Percentiles rank a stretch among this genome's conserved stretches.
These are phyloP conservation scores for Ustilago cynodontis DNA, from an alignment of 1,284 basidiomycete species.

Conservation along the genomic window DNA sequence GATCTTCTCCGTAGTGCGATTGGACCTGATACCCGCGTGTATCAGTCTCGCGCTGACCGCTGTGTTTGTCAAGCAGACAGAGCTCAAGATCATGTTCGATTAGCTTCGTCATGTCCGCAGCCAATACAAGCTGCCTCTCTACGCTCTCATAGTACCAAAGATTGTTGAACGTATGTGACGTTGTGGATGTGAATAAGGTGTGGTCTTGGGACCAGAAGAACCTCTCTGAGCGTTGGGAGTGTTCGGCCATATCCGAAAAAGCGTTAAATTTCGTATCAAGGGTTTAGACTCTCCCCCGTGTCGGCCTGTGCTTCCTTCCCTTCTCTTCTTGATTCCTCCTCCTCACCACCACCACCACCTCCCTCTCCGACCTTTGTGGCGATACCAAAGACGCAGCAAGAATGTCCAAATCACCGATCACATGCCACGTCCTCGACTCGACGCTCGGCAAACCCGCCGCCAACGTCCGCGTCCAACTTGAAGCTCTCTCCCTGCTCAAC, in stretches of 20 bases:
- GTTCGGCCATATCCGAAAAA: slow-evolving; percentile 35
- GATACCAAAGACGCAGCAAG: neutral
- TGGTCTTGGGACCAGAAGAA: too few relatives aligned
- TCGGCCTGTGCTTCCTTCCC: slow-evolving; percentile 22
- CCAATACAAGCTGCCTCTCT: too few relatives aligned
- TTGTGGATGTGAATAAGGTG: neutral
- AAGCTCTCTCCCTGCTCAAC: slow-evolving; percentile 31
- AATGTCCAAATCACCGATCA: slow-evolving; percentile 76
- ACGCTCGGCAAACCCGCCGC: slow-evolving; percentile 83
- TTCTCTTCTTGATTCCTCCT: neutral
- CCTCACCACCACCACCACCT: slow-evolving; percentile 7
- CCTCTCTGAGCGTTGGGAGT: neutral
- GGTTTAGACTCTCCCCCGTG: slow-evolving; percentile 22
- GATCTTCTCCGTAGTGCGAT: slow-evolving; percentile 68
- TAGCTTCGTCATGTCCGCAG: slow-evolving; percentile 11
- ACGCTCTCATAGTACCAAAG: too few relatives aligned
- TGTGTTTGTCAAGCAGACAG: slow-evolving; percentile 38
- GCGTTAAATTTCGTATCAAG: neutral
- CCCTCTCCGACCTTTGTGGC: neutral
- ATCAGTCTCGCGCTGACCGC: slow-evolving; percentile 62
- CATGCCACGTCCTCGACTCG: slow-evolving; percentile 90
- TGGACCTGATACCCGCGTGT: slow-evolving; percentile 64
- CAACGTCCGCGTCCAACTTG: slow-evolving; percentile 42
- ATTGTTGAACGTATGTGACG: neutral
- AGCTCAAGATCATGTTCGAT: slow-evolving; percentile 41